Conservation (phyloP, 2,329 filamentous ascomycete species). For the Diaporthe destruens region DNA sequence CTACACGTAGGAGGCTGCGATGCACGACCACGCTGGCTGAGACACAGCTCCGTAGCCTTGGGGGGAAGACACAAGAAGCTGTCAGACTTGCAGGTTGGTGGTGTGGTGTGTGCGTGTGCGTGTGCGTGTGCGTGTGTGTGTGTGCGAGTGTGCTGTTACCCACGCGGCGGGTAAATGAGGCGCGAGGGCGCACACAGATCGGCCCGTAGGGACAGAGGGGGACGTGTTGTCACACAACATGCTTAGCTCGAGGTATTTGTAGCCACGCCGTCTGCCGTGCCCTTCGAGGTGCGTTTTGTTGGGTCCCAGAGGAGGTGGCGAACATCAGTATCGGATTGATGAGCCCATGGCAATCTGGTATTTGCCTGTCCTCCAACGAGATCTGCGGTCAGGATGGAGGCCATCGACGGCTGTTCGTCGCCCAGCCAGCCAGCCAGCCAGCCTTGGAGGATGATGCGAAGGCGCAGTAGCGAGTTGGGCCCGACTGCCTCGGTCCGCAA, state of each 20-base stretch:
- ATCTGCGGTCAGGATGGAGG: background rate
- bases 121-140: slow-evolving; percentile 2
- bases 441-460: too few species aligned
- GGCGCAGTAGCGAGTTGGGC: background rate
- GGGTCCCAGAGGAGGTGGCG: slow-evolving; percentile 7
- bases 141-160: slow-evolving; percentile 18
- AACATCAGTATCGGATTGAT: background rate
- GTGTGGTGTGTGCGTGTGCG: background rate
- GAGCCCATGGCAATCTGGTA: background rate
- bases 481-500: background rate
- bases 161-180: slow-evolving; percentile 2
- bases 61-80: background rate
- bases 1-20: slow-evolving; percentile 3
- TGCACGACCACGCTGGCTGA: slow-evolving; percentile 17
- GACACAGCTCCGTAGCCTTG: slow-evolving; percentile 6
- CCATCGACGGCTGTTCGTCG: background rate
- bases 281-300: slow-evolving; percentile 19
- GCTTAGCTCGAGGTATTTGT: slow-evolving; percentile 1
- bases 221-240: background rate
- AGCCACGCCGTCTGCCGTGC: slow-evolving; percentile 13
- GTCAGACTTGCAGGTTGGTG: slow-evolving; percentile 27
- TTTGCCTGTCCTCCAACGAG: background rate
- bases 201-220: background rate
- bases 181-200: slow-evolving; percentile 16
- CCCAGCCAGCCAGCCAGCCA: too few species aligned